phyloP scores from a whole-genome alignment of 306 rosid species.

The Mimosa bimucronata region DNA sequence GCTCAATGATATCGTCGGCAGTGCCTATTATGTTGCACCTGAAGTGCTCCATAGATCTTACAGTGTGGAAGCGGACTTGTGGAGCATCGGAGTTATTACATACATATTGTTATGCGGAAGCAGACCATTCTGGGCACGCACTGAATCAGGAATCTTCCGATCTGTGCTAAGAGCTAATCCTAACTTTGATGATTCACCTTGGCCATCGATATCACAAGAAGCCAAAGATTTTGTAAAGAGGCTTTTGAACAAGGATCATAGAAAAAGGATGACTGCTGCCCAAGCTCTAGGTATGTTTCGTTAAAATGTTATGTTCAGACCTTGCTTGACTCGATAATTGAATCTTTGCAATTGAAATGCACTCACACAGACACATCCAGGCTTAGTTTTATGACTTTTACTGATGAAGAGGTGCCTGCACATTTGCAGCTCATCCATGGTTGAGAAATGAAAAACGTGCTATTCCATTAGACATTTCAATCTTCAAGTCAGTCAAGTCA shows the following conservation, averaged over 20 bases:
- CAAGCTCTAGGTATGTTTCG: constrained; percentile 81
- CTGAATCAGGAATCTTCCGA: constrained; percentile 97
- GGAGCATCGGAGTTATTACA: constrained; percentile 97
- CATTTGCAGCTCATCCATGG: constrained; percentile 93
- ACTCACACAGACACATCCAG: background rate
- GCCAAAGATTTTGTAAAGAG: constrained; percentile 94
- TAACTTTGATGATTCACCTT: constrained; percentile 87
- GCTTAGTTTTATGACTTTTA: constrained; percentile 25
- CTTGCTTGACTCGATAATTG: constrained; percentile 10
- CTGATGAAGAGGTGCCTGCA: constrained; percentile 37
- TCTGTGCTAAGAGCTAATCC: constrained; percentile 93
- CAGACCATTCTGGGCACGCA: constrained; percentile 96
- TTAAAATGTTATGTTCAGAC: constrained; percentile 33
- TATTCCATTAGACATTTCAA: constrained; percentile 79
- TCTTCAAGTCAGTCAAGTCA: constrained; percentile 82
- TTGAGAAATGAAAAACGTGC: constrained; percentile 64
- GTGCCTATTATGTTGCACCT: constrained; percentile 98
- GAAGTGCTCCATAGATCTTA: constrained; percentile 97
- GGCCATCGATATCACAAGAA: constrained; percentile 90
- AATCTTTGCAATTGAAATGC: constrained; percentile 29
- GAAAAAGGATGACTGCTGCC: constrained; percentile 95
- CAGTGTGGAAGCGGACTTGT: constrained; percentile 85
- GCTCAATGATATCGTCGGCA: constrained; percentile 94
- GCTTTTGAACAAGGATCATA: constrained; percentile 93
- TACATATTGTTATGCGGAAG: constrained; percentile 93